Conservation (phyloP, 768 basidiomycete genomes). For the Russula vinacea region DNA sequence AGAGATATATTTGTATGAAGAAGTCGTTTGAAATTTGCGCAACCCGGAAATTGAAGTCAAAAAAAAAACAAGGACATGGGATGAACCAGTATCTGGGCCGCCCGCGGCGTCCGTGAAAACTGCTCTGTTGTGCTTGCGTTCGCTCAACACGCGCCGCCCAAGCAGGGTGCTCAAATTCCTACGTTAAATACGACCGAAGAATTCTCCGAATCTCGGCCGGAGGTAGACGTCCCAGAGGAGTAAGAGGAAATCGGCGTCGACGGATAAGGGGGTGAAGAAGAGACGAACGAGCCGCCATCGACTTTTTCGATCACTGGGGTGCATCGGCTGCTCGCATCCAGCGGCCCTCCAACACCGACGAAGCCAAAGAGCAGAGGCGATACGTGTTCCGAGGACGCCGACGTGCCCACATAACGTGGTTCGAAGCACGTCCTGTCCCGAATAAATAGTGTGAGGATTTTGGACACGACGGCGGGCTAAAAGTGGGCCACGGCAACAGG, state of each 20-base stretch:
- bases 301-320: background rate
- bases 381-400: conserved; percentile 13
- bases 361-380: conserved; percentile 7
- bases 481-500: background rate
- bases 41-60: background rate
- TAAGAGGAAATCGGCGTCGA: conserved; percentile 18
- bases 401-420: background rate
- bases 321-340: conserved; percentile 1
- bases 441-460: background rate
- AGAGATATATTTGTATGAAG: conserved; percentile 14
- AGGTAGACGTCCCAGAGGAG: conserved; percentile 14
- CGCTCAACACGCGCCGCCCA: background rate
- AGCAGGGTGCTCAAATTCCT: conserved; percentile 4
- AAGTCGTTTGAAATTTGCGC: conserved; percentile 19
- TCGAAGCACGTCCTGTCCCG: conserved; percentile 5
- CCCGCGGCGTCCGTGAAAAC: conserved; percentile 19
- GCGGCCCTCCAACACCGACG: background rate
- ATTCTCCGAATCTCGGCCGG: conserved; percentile 15
- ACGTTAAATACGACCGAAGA: conserved; percentile 15
- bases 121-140: background rate
- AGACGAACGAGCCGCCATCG: background rate
- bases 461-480: background rate
- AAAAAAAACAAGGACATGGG: background rate
- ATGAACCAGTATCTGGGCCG: conserved; percentile 14
- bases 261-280: conserved; percentile 3